These are phyloP conservation scores for Irpex sp. DNA, from an alignment of 1,284 basidiomycete species.

Conservation along the genomic window DNA sequence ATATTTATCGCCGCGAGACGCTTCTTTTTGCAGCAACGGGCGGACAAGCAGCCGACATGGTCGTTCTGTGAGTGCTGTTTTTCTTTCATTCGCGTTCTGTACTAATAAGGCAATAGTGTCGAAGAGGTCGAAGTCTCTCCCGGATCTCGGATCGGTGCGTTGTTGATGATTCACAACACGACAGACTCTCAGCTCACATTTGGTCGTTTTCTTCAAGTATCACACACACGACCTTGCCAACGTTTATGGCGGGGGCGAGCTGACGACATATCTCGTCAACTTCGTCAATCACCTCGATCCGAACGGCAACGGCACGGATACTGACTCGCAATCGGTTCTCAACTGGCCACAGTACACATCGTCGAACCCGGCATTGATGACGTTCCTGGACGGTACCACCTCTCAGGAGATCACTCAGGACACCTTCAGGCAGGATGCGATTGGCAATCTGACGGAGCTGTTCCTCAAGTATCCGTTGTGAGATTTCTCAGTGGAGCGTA, in stretches of 20 bases:
- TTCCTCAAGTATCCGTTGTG: background rate
- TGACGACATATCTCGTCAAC: conserved; percentile 11
- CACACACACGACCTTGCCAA: conserved; percentile 9
- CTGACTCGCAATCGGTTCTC: background rate
- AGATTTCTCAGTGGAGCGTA: no score
- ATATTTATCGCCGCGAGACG: conserved; percentile 47
- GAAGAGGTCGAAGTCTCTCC: conserved; percentile 37
- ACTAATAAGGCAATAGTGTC: conserved; percentile 29
- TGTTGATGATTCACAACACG: no score
- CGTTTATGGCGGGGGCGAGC: conserved; percentile 7
- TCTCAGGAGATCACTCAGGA: conserved; percentile 7
- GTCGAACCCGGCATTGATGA: conserved; percentile 6
- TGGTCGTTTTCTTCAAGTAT: background rate
- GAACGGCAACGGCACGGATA: conserved; percentile 7
- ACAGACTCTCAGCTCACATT: background rate
- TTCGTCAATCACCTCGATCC: conserved; percentile 20
- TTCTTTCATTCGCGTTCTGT: background rate
- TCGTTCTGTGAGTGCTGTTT: conserved; percentile 36
- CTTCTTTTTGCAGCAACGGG: conserved; percentile 27
- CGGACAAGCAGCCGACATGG: conserved; percentile 44
- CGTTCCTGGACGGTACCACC: conserved; percentile 8
- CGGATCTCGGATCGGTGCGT: background rate
- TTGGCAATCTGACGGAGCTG: conserved; percentile 3
- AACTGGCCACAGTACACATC: conserved; percentile 15
- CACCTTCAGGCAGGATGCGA: conserved; percentile 6